Percentiles rank a stretch among this genome's conserved stretches.
phyloP scores from a whole-genome alignment of 2,329 filamentous ascomycete genomes.

The Phoma sp. region DNA sequence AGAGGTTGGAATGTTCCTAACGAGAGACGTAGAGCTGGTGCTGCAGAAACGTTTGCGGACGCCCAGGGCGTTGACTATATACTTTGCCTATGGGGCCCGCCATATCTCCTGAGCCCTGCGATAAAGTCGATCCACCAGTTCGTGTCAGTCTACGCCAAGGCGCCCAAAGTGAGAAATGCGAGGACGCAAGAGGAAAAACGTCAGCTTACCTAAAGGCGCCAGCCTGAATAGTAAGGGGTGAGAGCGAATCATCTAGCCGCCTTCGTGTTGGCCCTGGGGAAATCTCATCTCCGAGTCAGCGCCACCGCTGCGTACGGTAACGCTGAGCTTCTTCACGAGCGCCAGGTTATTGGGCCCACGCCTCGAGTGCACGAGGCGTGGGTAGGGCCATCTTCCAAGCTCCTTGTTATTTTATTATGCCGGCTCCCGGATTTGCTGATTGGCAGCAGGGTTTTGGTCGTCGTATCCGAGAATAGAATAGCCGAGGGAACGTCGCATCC shows the following conservation, averaged over 20 bases:
- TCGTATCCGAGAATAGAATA: constrained; percentile 21
- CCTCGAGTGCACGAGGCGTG: constrained; percentile 5
- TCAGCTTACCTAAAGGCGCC: constrained; percentile 13
- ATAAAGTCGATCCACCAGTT: constrained; percentile 17
- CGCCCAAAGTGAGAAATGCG: background rate
- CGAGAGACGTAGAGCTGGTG: constrained; percentile 19
- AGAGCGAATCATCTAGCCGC: constrained; percentile 17
- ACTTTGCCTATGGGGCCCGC: background rate
- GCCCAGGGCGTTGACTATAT: constrained; percentile 10
- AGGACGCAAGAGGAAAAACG: constrained; percentile 14
- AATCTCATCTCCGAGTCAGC: constrained; percentile 16
- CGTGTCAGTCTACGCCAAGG: constrained; percentile 14
- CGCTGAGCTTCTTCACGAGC: constrained; percentile 12
- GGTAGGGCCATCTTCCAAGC: background rate
- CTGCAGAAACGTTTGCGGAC: constrained; percentile 17
- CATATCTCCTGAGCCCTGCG: constrained; percentile 19
- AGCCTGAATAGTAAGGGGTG: constrained; percentile 18
- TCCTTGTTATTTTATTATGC: constrained; percentile 1
- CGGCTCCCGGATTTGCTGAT: constrained; percentile 20
- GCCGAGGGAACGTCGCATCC: constrained; percentile 17
- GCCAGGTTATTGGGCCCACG: constrained; percentile 12
- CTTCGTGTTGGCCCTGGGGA: constrained; percentile 13
- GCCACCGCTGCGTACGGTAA: constrained; percentile 16
- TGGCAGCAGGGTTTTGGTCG: constrained; percentile 13
- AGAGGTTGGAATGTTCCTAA: constrained; percentile 13